A percentile compares a stretch with the other conserved stretches of the same genome.
Conservation (phyloP, 2,329 filamentous ascomycete species). For the Pyricularia sp. region DNA sequence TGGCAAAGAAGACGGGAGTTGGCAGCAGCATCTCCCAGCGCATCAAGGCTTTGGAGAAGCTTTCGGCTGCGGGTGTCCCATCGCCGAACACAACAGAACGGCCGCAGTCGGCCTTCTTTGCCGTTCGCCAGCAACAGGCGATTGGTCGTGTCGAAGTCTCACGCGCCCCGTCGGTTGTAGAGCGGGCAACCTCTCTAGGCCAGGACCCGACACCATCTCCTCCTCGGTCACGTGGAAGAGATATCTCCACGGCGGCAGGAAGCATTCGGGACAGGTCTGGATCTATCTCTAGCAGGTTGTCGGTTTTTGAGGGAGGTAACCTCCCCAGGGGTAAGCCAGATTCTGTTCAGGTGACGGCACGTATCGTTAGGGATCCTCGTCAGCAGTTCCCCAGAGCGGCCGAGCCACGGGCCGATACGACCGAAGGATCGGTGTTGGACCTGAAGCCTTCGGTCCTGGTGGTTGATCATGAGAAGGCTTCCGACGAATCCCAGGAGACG, state of each 20-base stretch:
- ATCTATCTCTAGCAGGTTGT: constrained; percentile 45
- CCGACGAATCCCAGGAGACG: background rate
- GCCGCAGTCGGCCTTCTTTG: constrained; percentile 47
- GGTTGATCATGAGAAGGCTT: constrained; percentile 41
- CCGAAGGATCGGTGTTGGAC: constrained; percentile 38
- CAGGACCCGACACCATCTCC: constrained; percentile 25
- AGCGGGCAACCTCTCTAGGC: constrained; percentile 30
- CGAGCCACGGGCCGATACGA: constrained; percentile 29
- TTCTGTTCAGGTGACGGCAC: constrained; percentile 81
- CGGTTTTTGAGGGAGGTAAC: constrained; percentile 42
- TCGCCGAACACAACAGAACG: constrained; percentile 21
- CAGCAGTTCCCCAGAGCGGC: constrained; percentile 30
- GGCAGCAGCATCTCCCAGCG: constrained; percentile 88
- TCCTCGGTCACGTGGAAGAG: constrained; percentile 34
- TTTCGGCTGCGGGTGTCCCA: constrained; percentile 32
- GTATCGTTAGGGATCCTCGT: constrained; percentile 61
- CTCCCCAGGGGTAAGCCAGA: constrained; percentile 47
- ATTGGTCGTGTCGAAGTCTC: constrained; percentile 16
- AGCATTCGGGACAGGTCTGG: constrained; percentile 36
- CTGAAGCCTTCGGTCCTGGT: constrained; percentile 50
- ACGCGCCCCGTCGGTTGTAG: constrained; percentile 34
- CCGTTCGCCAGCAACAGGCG: constrained; percentile 31
- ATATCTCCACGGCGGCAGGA: constrained; percentile 15
- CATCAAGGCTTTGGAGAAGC: constrained; percentile 85
- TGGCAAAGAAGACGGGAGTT: constrained; percentile 68